Base-by-base conservation (phyloP, 179 eudicot species). In the Beta macrorhiza region DNA sequence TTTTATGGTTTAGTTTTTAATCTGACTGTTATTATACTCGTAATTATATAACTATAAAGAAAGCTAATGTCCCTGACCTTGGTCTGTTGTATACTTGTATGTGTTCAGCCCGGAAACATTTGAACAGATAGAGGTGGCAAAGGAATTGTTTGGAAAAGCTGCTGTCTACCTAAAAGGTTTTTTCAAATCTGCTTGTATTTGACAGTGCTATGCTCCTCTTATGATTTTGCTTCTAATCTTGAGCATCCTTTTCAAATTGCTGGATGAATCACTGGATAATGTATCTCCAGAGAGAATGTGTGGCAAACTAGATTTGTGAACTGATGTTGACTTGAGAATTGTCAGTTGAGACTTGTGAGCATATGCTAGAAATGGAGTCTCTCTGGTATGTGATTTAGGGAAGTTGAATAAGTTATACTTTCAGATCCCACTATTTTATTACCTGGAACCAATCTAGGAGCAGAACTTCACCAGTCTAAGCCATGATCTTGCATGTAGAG, bases 101-200 rank as follows among this genome's bases (percentile, higher is more conserved):
- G 69, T 65, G 32, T 62, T 72, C 90, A 96, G 98, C 86, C 92
- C 97, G 10, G 86, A 92, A 13, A 90, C 97, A 25, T 94, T 85
- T 78, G 94, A 86, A 77, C 98, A 94, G 83, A 52, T 92, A 37
- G 97, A 97, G 78, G 91, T 97, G 29, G 85, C 97, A 7, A 91
- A 86, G 86, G 89, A 91, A 67, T 82, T 97, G 86, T 90, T 97
- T 84, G 97, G 98, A 53, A 93, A 88, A 79, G 69, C 88, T 85
- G 86, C 90, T 87, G 93, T 82, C 61, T 94, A 88, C 88, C 92
- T 96, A 44, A 89, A 91, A 94, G 99, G 99, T 94, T 42, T 7
- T 63, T 16, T 20, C 78, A 56, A 16, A 58, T 32, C 22, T 65
- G 49, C 45, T 55, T 2, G 0, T 25, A 53, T 53, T 8, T 17